phyloP scores from a whole-genome alignment of 2,329 filamentous ascomycete genomes.

The Ascochyta fabae region DNA sequence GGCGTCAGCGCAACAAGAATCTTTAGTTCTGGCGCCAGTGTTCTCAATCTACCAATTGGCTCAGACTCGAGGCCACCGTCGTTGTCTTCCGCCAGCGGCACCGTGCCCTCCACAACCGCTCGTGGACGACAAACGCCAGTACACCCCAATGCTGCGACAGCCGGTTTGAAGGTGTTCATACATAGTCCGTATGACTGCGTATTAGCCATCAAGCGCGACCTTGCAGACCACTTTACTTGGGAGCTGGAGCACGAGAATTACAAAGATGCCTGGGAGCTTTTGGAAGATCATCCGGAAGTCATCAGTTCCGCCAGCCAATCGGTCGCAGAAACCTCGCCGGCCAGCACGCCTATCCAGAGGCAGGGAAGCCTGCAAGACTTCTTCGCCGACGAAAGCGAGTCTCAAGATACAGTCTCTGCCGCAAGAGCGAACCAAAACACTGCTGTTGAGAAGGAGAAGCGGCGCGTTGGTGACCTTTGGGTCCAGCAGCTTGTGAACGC shows the following conservation, averaged over 20 bases:
- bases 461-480: slow-evolving; percentile 91
- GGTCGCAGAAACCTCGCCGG: slow-evolving; percentile 47
- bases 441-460: slow-evolving; percentile 82
- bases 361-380: slow-evolving; percentile 66
- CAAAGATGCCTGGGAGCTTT: slow-evolving; percentile 83
- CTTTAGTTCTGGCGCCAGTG: slow-evolving; percentile 85
- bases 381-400: slow-evolving; percentile 70
- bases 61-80: slow-evolving; percentile 46
- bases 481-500: slow-evolving; percentile 80
- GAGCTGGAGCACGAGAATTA: slow-evolving; percentile 81
- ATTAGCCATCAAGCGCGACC: slow-evolving; percentile 85
- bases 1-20: slow-evolving; percentile 86
- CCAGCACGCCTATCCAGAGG: slow-evolving; percentile 53
- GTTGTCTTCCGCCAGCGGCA: slow-evolving; percentile 40
- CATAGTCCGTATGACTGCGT: slow-evolving; percentile 97
- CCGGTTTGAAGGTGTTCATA: slow-evolving; percentile 84
- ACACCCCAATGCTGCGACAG: slow-evolving; percentile 59
- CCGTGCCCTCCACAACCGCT: slow-evolving; percentile 19
- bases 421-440: slow-evolving; percentile 63
- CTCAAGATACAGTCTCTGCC: slow-evolving; percentile 68
- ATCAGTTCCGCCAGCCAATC: slow-evolving; percentile 52
- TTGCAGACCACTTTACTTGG: slow-evolving; percentile 86
- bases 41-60: slow-evolving; percentile 57
- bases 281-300: slow-evolving; percentile 85
- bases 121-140: slow-evolving; percentile 36